Evolutionary conservation across 2,329 filamentous ascomycete genomes (phyloP), one percentile per base, ranked within the genome.

Genomic region (Leptographium lundbergii): DNA sequence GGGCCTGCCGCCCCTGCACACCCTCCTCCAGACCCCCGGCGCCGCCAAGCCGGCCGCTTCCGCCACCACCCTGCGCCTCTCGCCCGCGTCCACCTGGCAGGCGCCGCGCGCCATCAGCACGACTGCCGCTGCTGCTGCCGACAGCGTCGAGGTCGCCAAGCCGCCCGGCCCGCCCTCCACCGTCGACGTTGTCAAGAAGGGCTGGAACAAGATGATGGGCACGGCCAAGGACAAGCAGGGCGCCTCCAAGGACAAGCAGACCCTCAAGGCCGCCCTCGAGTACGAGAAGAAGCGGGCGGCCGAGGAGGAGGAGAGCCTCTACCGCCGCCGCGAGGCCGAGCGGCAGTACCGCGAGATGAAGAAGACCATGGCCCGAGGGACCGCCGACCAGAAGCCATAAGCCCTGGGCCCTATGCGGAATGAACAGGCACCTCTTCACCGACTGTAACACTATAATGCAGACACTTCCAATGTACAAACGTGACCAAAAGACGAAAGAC

Each of bases 251-350:
- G 45, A 57, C 52, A 65, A 65, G 59, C 51, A 61, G 17, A 22
- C 25, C 13, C 24, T 57, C 22, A 54, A 51, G 52, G 52, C 59
- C 47, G 67, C 68, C 1, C 55, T 64, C 32, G 66, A 68, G 34
- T 70, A 70, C 61, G 66, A 70, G 61, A 63, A 65, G 59, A 96
- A 96, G 79, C 81, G 91, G 59, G 95, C 92, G 73, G 34, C 60
- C 6, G 64, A 65, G 57, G 64, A 65, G 27, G 61, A 65, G 53
- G 60, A 63, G 58, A 24, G 45, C 9, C 59, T 62, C n/a, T 62
- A 60, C 58, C 64, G 61, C 34, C 64, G 64, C 9, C 63, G 63
- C 29, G 63, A 63, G 56, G 61, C 61, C 25, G 62, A 65, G 53
- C 61, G 62, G 4, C 60, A 62, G 55, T 62, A 61, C 54, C 64